Percentiles rank a stretch among this genome's conserved stretches.
Evolutionary conservation across 2,329 filamentous ascomycete species (phyloP).

Genomic region (Calycina marina): DNA sequence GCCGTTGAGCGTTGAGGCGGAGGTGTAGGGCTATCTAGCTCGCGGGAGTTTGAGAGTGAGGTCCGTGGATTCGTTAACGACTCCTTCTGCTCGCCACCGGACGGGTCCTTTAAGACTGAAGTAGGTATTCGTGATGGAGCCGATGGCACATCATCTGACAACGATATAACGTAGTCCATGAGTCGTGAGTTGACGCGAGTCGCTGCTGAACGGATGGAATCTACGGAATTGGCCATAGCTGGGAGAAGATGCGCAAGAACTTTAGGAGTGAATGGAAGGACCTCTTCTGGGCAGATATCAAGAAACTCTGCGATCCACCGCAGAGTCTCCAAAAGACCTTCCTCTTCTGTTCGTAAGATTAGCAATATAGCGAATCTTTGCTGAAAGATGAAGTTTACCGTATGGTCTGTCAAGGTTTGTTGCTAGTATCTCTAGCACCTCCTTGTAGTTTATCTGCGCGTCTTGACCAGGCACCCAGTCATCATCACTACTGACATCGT

Average conservation of each 20-base stretch:
- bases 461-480: constrained; percentile 98
- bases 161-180: constrained; percentile 85
- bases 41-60: constrained; percentile 29
- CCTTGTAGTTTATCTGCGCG: constrained; percentile 83
- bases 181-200: constrained; percentile 79
- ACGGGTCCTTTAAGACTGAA: constrained; percentile 23
- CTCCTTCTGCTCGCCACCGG: constrained; percentile 20
- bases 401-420: constrained; percentile 72
- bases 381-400: constrained; percentile 36
- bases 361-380: constrained; percentile 3
- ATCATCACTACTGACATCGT: constrained; percentile 55
- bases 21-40: constrained; percentile 36
- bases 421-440: constrained; percentile 82
- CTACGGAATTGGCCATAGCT: constrained; percentile 82
- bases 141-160: constrained; percentile 50
- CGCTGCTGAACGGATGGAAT: constrained; percentile 77
- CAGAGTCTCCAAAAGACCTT: constrained; percentile 79
- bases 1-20: constrained; percentile 37
- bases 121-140: constrained; percentile 28
- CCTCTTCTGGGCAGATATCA: constrained; percentile 93
- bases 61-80: constrained; percentile 20
- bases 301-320: constrained; percentile 95
- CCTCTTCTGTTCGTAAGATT: constrained; percentile 50
- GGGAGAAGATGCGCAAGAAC: constrained; percentile 85
- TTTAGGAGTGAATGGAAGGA: constrained; percentile 84